phyloP scores from a whole-genome alignment of 768 basidiomycete species.

The Psilocybe cubensis region DNA sequence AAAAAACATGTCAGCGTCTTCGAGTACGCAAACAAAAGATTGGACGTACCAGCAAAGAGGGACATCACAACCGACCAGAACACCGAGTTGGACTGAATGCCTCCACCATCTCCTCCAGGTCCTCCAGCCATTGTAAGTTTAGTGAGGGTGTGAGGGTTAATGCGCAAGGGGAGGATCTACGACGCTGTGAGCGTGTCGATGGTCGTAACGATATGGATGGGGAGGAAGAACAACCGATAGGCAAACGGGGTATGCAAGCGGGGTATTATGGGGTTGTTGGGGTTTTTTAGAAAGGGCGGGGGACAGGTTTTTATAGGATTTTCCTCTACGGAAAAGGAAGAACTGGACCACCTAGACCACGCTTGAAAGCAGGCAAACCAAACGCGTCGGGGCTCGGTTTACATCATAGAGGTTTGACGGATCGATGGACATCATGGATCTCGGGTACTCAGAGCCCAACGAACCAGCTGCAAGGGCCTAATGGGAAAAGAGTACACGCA shows the following conservation, averaged over 20 bases:
- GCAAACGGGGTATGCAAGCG: neutral
- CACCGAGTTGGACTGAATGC: constrained; percentile 29
- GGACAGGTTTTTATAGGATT: neutral
- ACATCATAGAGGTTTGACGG: neutral
- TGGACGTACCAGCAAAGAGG: constrained; percentile 36
- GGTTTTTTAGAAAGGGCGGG: neutral
- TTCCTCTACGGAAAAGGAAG: neutral
- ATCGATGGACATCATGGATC: neutral
- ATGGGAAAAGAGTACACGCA: neutral
- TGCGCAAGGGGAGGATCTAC: neutral
- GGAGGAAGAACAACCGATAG: neutral
- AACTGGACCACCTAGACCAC: neutral
- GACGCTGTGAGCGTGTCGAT: neutral
- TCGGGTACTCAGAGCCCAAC: neutral
- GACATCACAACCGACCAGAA: constrained; percentile 38
- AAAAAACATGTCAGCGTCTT: neutral
- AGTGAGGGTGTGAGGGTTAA: constrained; percentile 1
- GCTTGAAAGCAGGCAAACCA: neutral
- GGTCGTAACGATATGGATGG: neutral
- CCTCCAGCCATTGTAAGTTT: constrained; percentile 29
- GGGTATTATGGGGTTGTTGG: constrained; percentile 7
- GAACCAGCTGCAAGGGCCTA: neutral
- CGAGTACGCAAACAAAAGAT: neutral
- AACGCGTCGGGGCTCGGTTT: neutral
- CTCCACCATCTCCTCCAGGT: constrained; percentile 32